Conservation (phyloP, 2,329 filamentous ascomycete species). For the Colletotrichum shisoi region DNA sequence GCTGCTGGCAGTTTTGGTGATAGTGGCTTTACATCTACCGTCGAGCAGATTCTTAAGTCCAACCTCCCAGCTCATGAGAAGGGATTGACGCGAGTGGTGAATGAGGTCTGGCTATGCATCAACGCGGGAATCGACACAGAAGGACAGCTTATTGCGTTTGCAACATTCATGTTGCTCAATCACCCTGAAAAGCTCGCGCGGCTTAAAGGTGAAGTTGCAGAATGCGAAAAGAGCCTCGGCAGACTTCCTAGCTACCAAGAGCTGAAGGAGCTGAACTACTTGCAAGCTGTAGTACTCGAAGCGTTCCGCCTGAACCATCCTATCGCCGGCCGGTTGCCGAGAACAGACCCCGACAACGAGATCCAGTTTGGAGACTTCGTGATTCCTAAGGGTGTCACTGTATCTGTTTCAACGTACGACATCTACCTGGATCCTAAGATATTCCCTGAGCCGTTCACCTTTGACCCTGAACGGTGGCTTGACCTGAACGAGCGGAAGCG, state of each 20-base stretch:
- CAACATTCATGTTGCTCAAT: neutral
- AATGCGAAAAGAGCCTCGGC: neutral
- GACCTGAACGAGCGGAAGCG: neutral
- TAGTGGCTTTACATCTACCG: neutral
- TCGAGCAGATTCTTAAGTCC: neutral
- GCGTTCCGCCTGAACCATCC: slow-evolving; percentile 7
- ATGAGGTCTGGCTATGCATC: slow-evolving; percentile 5
- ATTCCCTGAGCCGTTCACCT: neutral
- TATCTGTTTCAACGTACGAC: neutral
- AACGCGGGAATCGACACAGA: slow-evolving; percentile 8
- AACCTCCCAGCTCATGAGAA: neutral
- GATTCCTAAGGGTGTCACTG: neutral
- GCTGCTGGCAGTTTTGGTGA: neutral
- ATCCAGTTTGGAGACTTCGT: neutral
- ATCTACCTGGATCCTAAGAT: neutral
- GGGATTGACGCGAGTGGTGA: neutral
- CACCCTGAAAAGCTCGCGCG: neutral
- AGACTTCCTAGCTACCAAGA: neutral
- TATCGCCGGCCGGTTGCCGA: neutral
- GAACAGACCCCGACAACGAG: neutral
- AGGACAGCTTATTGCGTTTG: neutral
- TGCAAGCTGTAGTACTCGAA: neutral
- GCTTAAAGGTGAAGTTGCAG: neutral
- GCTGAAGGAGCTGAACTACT: neutral
- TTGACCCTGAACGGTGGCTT: neutral